Evolutionary conservation across 768 basidiomycete species (phyloP).

Genomic region (Lentinula sp.): DNA sequence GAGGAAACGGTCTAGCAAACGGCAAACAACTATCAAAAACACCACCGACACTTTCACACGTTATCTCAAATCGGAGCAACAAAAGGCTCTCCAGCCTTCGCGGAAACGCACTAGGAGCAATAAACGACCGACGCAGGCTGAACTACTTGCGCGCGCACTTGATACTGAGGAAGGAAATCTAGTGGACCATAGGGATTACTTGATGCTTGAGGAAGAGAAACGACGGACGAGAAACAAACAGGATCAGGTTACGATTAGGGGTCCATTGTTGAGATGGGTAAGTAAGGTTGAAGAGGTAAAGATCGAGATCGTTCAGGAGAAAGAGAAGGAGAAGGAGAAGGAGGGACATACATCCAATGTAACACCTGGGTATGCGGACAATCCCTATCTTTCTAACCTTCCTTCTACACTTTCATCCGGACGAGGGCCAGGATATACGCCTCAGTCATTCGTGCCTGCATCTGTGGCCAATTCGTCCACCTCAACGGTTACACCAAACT

Average conservation of each 20-base stretch:
- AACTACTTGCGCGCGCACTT: slow-evolving; percentile 76
- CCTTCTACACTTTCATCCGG: neutral
- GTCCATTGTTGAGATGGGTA: slow-evolving; percentile 67
- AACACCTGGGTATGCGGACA: slow-evolving; percentile 16
- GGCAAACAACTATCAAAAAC: slow-evolving; percentile 66
- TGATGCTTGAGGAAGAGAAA: slow-evolving; percentile 77
- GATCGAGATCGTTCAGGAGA: slow-evolving; percentile 26
- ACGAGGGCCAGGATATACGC: neutral
- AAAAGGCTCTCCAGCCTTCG: slow-evolving; percentile 53
- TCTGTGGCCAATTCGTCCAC: neutral
- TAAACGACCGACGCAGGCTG: slow-evolving; percentile 67
- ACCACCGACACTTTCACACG: slow-evolving; percentile 61
- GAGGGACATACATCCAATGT: slow-evolving; percentile 36
- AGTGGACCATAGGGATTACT: slow-evolving; percentile 71
- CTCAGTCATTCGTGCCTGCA: neutral
- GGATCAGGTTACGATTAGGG: slow-evolving; percentile 54
- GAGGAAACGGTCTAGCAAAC: slow-evolving; percentile 50
- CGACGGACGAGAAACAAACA: slow-evolving; percentile 55
- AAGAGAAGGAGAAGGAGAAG: slow-evolving; percentile 10
- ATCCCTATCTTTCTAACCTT: neutral
- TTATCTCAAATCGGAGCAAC: slow-evolving; percentile 58
- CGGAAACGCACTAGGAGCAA: slow-evolving; percentile 59
- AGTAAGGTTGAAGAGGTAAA: slow-evolving; percentile 58
- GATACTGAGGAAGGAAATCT: slow-evolving; percentile 87
- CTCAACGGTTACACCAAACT: neutral